Evolutionary conservation across 2,329 filamentous ascomycete genomes (phyloP).

Genomic region (Clonostachys sp.): DNA sequence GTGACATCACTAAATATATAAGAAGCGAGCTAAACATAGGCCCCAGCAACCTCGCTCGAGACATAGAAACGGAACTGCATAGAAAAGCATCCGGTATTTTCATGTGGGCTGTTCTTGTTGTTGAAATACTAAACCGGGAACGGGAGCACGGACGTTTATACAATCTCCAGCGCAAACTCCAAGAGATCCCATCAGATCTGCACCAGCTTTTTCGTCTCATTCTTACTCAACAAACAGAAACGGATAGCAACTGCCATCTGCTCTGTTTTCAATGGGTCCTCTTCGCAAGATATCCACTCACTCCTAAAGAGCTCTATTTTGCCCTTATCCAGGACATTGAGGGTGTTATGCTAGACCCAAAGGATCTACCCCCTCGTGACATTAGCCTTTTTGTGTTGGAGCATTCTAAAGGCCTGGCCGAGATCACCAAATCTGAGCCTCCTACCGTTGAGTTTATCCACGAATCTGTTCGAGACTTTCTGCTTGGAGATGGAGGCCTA

Average conservation of each 20-base stretch:
- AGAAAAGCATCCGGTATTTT: constrained; percentile 25
- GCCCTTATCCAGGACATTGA: background rate
- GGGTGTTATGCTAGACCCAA: constrained; percentile 3
- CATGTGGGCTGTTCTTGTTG: constrained; percentile 1
- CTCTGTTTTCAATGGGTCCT: background rate
- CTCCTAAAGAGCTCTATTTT: background rate
- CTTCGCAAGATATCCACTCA: background rate
- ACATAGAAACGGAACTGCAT: constrained; percentile 9
- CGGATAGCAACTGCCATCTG: background rate
- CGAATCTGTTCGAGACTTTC: constrained; percentile 42
- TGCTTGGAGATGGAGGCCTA: constrained; percentile 28
- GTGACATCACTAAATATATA: constrained; percentile 18
- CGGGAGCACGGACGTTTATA: background rate
- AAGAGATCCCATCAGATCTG: background rate
- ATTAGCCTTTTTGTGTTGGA: constrained; percentile 27
- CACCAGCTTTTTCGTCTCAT: background rate
- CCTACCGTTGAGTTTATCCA: constrained; percentile 47
- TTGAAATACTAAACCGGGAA: background rate
- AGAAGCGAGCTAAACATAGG: background rate
- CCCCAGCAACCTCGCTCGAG: background rate
- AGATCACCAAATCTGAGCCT: constrained; percentile 24
- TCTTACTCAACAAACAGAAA: background rate
- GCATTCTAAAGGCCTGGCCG: constrained; percentile 45
- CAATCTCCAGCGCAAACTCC: constrained; percentile 1
- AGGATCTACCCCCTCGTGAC: background rate